Percentiles rank a stretch among this genome's conserved stretches.
Evolutionary conservation across 2,329 filamentous ascomycete genomes (phyloP).

Genomic region (Epichloe sp.): DNA sequence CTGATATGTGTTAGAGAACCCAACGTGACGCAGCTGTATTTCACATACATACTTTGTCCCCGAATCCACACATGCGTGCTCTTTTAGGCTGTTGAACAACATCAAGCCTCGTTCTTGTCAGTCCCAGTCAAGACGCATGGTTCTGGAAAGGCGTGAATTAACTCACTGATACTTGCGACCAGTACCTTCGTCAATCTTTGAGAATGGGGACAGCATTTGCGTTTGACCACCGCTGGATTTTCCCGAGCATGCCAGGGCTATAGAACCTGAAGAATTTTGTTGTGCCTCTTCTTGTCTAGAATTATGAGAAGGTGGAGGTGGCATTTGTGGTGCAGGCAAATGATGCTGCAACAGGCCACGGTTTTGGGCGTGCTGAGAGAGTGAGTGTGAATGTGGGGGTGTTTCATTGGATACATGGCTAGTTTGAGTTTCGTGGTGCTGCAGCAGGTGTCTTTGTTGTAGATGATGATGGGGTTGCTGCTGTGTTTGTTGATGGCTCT

Average conservation of each 20-base stretch:
- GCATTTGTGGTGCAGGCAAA: conserved; percentile 8
- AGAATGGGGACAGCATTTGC: conserved; percentile 15
- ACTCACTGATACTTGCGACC: conserved; percentile 24
- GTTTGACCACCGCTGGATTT: conserved; percentile 9
- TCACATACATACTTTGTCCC: conserved; percentile 61
- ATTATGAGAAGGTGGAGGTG: conserved; percentile 7
- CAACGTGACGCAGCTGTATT: neutral
- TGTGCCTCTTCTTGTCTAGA: conserved; percentile 13
- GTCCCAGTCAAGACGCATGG: neutral
- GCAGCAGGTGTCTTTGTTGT: conserved; percentile 8
- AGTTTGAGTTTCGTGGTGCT: conserved; percentile 8
- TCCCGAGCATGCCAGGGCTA: conserved; percentile 4
- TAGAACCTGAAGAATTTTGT: neutral
- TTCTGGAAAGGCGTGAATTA: neutral
- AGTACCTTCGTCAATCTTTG: conserved; percentile 21
- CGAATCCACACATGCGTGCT: conserved; percentile 97
- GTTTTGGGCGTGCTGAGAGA: conserved; percentile 2
- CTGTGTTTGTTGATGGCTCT: conserved; percentile 6
- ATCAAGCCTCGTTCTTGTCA: conserved; percentile 40
- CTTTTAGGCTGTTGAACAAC: conserved; percentile 86
- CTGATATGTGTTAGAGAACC: conserved; percentile 28
- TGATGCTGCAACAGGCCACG: conserved; percentile 8
- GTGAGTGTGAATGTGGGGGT: conserved; percentile 11
- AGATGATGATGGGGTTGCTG: conserved; percentile 3
- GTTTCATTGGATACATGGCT: conserved; percentile 1